Evolutionary conservation across 345 rosid species (phyloP).

Genomic region (Tarenaya hassleriana): DNA sequence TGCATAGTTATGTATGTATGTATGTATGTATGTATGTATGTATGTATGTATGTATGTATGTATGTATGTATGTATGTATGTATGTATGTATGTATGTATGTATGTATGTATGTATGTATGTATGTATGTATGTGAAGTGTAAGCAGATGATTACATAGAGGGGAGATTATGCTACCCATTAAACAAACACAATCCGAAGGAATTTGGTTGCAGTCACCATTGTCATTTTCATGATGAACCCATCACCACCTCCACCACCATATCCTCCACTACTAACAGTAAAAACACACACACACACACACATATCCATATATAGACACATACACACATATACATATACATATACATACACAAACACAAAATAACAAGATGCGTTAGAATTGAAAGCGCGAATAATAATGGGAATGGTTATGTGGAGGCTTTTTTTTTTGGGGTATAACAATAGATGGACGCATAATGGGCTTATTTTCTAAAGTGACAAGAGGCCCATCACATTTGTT

Average conservation of each 20-base stretch:
- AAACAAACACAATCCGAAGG: conserved; percentile 20
- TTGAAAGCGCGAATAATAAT: too few species aligned
- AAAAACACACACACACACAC: conserved; percentile 15
- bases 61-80: neutral
- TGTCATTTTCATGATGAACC: too few species aligned
- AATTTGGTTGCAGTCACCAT: conserved; percentile 13
- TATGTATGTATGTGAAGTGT: neutral
- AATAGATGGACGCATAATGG: too few species aligned
- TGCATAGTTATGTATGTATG: conserved; percentile 31
- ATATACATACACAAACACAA: too few species aligned
- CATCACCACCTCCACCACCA: conserved; percentile 21
- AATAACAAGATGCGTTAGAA: too few species aligned
- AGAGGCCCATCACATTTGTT: too few species aligned
- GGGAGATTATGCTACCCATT: conserved; percentile 17
- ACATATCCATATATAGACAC: neutral
- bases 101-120: neutral
- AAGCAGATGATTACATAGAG: conserved; percentile 1
- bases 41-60: neutral
- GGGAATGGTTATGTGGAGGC: too few species aligned
- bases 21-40: neutral
- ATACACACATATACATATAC: too few species aligned
- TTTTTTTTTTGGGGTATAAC: too few species aligned
- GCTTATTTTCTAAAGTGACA: too few species aligned
- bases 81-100: conserved; percentile 24
- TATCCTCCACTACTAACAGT: conserved; percentile 22